These are phyloP conservation scores for Annulohypoxylon bovei DNA, from an alignment of 495 filamentous ascomycete genomes.

Conservation along the genomic window DNA sequence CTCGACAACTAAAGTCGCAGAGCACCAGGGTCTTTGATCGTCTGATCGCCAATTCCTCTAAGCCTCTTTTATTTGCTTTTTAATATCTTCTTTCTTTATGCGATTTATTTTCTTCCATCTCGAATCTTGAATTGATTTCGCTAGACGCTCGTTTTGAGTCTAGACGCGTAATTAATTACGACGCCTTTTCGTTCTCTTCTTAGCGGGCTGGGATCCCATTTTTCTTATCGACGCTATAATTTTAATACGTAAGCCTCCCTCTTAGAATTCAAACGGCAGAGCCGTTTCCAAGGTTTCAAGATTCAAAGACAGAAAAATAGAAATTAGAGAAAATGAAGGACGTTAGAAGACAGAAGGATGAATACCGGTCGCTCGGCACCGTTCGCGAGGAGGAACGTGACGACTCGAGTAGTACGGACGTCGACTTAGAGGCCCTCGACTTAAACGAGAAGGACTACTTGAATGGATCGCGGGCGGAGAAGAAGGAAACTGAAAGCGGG, in stretches of 20 bases:
- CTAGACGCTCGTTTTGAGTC: constrained; percentile 7
- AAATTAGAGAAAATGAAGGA: constrained; percentile 24
- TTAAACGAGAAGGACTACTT: constrained; percentile 43
- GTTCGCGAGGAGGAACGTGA: constrained; percentile 39
- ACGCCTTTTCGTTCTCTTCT: constrained; percentile 12
- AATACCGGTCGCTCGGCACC: constrained; percentile 27
- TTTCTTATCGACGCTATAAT: constrained; percentile 9
- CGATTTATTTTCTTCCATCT: constrained; percentile 1
- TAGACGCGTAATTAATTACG: constrained; percentile 8
- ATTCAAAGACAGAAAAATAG: neutral
- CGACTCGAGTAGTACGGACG: constrained; percentile 46
- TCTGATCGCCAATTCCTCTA: constrained; percentile 1
- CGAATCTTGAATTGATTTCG: constrained; percentile 2
- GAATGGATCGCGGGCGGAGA: constrained; percentile 13
- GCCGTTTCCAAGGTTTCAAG: constrained; percentile 6
- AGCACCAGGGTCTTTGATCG: neutral
- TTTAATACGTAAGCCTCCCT: constrained; percentile 1
- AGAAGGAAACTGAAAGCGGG: constrained; percentile 5
- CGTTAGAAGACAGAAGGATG: constrained; percentile 17
- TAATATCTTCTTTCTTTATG: neutral
- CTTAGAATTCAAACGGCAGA: neutral
- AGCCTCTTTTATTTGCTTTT: neutral
- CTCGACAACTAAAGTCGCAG: constrained; percentile 20
- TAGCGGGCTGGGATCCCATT: constrained; percentile 27
- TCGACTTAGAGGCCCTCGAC: constrained; percentile 44